A percentile compares a stretch with the other conserved stretches of the same genome.
Conservation (phyloP, 1,139 yeast genomes). For the Pneumocystis canis region DNA sequence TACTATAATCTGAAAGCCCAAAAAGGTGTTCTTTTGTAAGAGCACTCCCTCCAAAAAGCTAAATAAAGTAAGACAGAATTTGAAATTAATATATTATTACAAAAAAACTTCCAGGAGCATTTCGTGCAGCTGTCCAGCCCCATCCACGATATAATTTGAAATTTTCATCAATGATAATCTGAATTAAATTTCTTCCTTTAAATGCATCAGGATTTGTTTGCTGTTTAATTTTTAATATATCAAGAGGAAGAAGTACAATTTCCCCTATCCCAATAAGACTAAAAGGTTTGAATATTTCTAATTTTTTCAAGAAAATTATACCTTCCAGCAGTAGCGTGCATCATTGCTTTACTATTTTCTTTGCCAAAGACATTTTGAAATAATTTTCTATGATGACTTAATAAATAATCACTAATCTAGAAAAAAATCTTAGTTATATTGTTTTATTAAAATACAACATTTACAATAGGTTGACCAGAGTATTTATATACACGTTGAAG, state of each 20-base stretch:
- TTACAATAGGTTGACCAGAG: slow-evolving; percentile 98
- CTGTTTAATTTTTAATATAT: slow-evolving; percentile 91
- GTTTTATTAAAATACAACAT: background rate
- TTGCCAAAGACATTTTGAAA: slow-evolving; percentile 74
- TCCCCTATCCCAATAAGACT: slow-evolving; percentile 95
- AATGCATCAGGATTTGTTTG: slow-evolving; percentile 98
- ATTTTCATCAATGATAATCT: slow-evolving; percentile 80
- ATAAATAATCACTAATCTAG: slow-evolving; percentile 56
- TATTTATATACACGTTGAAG: slow-evolving; percentile 95
- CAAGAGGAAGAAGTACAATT: slow-evolving; percentile 85
- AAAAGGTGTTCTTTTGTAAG: slow-evolving; percentile 93
- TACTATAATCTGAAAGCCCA: slow-evolving; percentile 68
- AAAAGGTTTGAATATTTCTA: slow-evolving; percentile 1
- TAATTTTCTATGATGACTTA: slow-evolving; percentile 51
- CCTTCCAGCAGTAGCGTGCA: slow-evolving; percentile 89
- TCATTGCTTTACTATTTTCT: slow-evolving; percentile 88
- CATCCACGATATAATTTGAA: slow-evolving; percentile 90
- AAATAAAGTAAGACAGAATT: background rate
- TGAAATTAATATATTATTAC: slow-evolving; percentile 1
- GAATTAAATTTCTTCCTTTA: slow-evolving; percentile 89
- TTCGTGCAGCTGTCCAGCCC: slow-evolving; percentile 99
- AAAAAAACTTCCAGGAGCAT: slow-evolving; percentile 97
- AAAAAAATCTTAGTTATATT: background rate
- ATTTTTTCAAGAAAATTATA: background rate
- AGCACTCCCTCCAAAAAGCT: slow-evolving; percentile 90